Percentiles rank a stretch among this genome's conserved stretches.
Evolutionary conservation across 2,329 filamentous ascomycete genomes (phyloP).

Genomic region (Coniosporium uncinatum): DNA sequence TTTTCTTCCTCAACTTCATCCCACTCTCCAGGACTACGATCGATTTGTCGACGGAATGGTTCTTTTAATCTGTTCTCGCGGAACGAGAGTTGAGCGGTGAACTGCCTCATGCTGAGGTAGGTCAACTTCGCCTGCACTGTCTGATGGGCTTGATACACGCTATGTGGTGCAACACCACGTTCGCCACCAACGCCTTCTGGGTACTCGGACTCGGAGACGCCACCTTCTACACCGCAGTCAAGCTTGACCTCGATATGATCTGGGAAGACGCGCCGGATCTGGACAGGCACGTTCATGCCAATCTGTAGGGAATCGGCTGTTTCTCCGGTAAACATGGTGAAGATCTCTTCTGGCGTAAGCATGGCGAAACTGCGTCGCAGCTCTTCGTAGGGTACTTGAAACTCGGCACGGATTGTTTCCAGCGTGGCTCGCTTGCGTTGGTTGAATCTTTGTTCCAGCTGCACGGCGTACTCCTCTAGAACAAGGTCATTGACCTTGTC

Average conservation of each 20-base stretch:
- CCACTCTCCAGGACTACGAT: slow-evolving; percentile 79
- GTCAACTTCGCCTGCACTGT: slow-evolving; percentile 85
- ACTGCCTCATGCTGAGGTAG: slow-evolving; percentile 81
- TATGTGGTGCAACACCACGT: slow-evolving; percentile 38
- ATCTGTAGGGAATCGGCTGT: slow-evolving; percentile 77
- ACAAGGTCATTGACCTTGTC: slow-evolving; percentile 96
- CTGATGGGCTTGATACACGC: slow-evolving; percentile 73
- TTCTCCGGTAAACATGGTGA: slow-evolving; percentile 96
- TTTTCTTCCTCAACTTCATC: slow-evolving; percentile 75
- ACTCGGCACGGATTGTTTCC: slow-evolving; percentile 91
- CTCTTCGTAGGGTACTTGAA: slow-evolving; percentile 93
- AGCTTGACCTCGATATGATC: slow-evolving; percentile 93
- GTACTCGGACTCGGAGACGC: slow-evolving; percentile 78
- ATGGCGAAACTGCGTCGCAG: slow-evolving; percentile 73
- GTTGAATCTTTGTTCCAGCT: slow-evolving; percentile 88
- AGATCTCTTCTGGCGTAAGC: slow-evolving; percentile 72
- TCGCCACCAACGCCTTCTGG: slow-evolving; percentile 66
- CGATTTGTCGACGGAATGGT: slow-evolving; percentile 63
- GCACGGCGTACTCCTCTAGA: slow-evolving; percentile 94
- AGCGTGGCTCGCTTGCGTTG: slow-evolving; percentile 94
- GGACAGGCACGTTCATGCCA: slow-evolving; percentile 90
- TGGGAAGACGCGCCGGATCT: slow-evolving; percentile 81
- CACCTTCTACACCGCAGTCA: slow-evolving; percentile 90
- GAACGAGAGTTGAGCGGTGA: slow-evolving; percentile 78
- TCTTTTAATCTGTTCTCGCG: slow-evolving; percentile 75